phyloP scores from a whole-genome alignment of 768 basidiomycete genomes.

The Dictyophora rubrovolvata region DNA sequence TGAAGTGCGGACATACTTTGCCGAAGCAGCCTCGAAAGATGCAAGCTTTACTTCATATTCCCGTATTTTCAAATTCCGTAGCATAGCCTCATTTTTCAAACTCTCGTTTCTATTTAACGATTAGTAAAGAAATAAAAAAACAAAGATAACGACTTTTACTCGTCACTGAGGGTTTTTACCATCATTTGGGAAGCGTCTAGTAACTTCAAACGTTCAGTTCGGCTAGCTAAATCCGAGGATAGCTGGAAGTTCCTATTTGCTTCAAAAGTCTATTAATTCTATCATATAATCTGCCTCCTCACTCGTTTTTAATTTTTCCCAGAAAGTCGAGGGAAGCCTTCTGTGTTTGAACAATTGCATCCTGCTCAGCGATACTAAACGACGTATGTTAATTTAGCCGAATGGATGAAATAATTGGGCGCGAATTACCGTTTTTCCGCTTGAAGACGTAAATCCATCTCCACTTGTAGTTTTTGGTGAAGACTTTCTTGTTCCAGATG shows the following conservation, averaged over 20 bases:
- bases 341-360: no score
- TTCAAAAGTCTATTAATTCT: not conserved
- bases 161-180: not conserved
- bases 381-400: no score
- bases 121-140: not conserved
- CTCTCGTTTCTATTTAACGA: not conserved
- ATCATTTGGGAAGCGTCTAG: not conserved
- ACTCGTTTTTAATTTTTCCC: not conserved
- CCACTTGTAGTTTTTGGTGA: not conserved
- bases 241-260: not conserved
- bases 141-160: not conserved
- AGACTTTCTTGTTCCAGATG: not conserved
- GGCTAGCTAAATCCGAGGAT: not conserved
- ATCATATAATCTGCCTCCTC: not conserved
- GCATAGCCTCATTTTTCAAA: not conserved
- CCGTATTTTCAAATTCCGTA: not conserved
- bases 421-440: not conserved
- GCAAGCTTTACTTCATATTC: not conserved
- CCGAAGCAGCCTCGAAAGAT: not conserved
- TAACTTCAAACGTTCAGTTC: not conserved
- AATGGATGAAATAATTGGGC: not conserved
- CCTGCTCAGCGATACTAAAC: no score
- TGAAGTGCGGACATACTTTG: not conserved
- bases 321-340: not conserved
- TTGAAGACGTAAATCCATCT: not conserved